These are phyloP conservation scores for Fusarium avenaceum DNA, from an alignment of 2,329 filamentous ascomycete genomes.

Conservation along the genomic window DNA sequence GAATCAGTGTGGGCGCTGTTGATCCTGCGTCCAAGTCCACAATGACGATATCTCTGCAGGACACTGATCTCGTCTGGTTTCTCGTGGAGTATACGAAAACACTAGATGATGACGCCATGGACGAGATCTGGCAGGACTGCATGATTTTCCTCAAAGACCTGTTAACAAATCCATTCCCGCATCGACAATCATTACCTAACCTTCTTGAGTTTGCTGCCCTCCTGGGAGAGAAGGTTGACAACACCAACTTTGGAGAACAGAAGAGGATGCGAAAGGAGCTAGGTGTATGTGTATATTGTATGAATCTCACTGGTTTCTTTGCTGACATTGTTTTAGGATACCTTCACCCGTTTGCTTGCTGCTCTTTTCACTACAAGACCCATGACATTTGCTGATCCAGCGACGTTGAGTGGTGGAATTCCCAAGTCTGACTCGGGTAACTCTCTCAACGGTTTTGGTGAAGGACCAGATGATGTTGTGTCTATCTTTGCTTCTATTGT, in stretches of 20 bases:
- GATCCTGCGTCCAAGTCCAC: constrained; percentile 87
- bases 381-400: constrained; percentile 74
- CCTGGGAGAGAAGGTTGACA: constrained; percentile 94
- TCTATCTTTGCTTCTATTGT: constrained; percentile 83
- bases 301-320: background rate
- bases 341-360: constrained; percentile 87
- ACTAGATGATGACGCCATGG: constrained; percentile 95
- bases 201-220: constrained; percentile 91
- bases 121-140: constrained; percentile 98
- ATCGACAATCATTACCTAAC: constrained; percentile 88
- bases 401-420: constrained; percentile 54
- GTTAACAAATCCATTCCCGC: constrained; percentile 92
- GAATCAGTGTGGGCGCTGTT: constrained; percentile 85
- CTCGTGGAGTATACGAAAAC: constrained; percentile 90
- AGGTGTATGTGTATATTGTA: constrained; percentile 66
- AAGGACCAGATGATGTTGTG: constrained; percentile 80
- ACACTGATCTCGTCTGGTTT: constrained; percentile 88
- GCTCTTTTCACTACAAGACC: constrained; percentile 95
- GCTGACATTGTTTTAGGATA: constrained; percentile 72
- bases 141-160: constrained; percentile 91
- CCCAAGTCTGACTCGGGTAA: constrained; percentile 55
- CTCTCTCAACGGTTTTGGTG: constrained; percentile 53
- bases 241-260: constrained; percentile 97
- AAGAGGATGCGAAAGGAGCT: constrained; percentile 91
- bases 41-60: constrained; percentile 85